Percentiles rank a stretch among this genome's conserved stretches.
Conservation (phyloP, 768 basidiomycete genomes). For the Artomyces pyxidatus region DNA sequence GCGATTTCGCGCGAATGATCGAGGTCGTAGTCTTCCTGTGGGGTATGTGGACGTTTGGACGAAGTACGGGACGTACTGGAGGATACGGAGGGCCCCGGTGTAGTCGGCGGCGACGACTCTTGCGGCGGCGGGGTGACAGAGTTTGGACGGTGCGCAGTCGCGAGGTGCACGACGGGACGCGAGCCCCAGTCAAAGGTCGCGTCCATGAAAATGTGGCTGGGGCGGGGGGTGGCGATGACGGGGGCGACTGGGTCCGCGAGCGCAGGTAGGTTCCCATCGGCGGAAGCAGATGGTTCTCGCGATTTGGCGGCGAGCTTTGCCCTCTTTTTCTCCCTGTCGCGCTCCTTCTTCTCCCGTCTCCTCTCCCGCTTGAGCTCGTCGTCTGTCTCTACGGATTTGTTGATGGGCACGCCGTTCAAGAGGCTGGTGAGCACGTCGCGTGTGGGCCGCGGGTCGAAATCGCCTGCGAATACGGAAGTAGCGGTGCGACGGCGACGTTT, state of each 20-base stretch:
- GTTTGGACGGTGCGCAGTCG: constrained; percentile 57
- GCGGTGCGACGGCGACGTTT: constrained; percentile 51
- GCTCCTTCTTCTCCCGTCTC: constrained; percentile 46
- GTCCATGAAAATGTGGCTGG: constrained; percentile 12
- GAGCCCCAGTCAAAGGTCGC: constrained; percentile 47
- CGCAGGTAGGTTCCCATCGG: constrained; percentile 15
- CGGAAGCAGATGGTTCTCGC: constrained; percentile 18
- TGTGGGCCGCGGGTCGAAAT: constrained; percentile 56
- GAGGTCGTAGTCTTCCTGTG: constrained; percentile 41
- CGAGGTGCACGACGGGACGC: constrained; percentile 67
- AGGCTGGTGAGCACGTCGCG: constrained; percentile 76
- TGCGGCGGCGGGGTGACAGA: constrained; percentile 68
- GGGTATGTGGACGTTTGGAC: constrained; percentile 72
- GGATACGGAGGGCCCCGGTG: constrained; percentile 69
- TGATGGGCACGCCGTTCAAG: constrained; percentile 65
- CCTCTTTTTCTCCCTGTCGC: constrained; percentile 42
- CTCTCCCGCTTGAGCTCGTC: constrained; percentile 47
- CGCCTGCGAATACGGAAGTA: constrained; percentile 67
- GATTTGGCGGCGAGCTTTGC: constrained; percentile 26
- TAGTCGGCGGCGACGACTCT: constrained; percentile 59
- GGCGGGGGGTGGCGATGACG: constrained; percentile 12
- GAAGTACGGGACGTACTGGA: constrained; percentile 69
- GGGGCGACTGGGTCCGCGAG: constrained; percentile 16
- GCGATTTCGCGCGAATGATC: constrained; percentile 18
- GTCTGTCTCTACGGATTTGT: constrained; percentile 54